Conservation (phyloP, 257 asterid genomes). For the Knoxia roxburghii region DNA sequence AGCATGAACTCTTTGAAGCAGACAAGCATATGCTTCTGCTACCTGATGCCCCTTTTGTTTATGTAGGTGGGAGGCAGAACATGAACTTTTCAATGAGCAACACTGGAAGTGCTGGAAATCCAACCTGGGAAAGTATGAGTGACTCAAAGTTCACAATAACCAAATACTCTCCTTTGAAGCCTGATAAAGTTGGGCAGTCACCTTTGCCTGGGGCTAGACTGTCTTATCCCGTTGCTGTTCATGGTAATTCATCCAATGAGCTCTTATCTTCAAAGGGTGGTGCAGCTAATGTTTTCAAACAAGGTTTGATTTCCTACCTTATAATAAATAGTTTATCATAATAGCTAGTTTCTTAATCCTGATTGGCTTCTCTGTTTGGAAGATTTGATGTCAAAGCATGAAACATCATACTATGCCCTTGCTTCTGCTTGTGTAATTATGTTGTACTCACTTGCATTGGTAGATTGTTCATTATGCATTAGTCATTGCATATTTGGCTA, state of each 20-base stretch:
- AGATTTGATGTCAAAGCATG: not conserved
- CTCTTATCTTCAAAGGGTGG: conserved; percentile 38
- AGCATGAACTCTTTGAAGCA: not conserved
- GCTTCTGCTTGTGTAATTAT: not conserved
- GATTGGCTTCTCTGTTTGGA: not conserved
- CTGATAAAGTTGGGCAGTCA: conserved; percentile 42
- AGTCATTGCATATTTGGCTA: not conserved
- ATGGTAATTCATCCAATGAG: conserved; percentile 34
- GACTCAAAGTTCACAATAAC: conserved; percentile 63
- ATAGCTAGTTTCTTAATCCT: not conserved
- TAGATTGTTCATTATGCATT: not conserved
- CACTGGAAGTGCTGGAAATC: conserved; percentile 31
- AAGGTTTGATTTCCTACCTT: conserved; percentile 42
- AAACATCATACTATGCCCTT: not conserved
- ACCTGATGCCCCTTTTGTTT: conserved; percentile 11
- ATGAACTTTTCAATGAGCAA: conserved; percentile 49
- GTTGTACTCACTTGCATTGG: not conserved
- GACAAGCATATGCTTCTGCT: not conserved
- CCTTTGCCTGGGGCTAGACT: conserved; percentile 33
- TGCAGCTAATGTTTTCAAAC: conserved; percentile 37
- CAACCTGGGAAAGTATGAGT: conserved; percentile 40
- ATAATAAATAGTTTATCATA: not conserved
- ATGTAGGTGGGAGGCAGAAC: conserved; percentile 54
- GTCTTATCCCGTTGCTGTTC: conserved; percentile 42
- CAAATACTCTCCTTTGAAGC: conserved; percentile 38